Conservation (phyloP, 306 rosid genomes). For the Adenanthera pavonina region DNA sequence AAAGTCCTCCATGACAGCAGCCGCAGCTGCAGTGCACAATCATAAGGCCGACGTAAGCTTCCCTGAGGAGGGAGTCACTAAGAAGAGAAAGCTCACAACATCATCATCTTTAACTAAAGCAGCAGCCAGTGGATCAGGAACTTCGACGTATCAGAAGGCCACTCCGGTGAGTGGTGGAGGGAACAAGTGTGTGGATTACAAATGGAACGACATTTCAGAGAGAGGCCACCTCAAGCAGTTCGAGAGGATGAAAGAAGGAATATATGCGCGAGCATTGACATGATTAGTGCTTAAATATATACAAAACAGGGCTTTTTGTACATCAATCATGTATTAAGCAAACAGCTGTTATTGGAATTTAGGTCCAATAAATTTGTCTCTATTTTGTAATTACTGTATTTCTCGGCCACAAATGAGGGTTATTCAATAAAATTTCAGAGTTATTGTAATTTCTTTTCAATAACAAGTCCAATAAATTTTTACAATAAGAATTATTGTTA, state of each 20-base stretch:
- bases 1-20: constrained; percentile 48
- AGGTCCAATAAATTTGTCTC: too few relatives aligned
- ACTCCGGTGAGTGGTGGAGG: constrained; percentile 42
- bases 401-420: too few relatives aligned
- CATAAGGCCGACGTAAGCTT: constrained; percentile 75
- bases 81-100: constrained; percentile 55
- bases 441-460: too few relatives aligned
- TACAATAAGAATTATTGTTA: too few relatives aligned
- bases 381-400: too few relatives aligned
- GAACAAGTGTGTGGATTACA: constrained; percentile 63
- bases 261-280: constrained; percentile 69
- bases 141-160: constrained; percentile 48
- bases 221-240: constrained; percentile 61
- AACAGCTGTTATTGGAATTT: too few relatives aligned
- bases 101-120: constrained; percentile 44
- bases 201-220: constrained; percentile 89
- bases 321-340: too few relatives aligned
- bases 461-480: too few relatives aligned
- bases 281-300: too few relatives aligned
- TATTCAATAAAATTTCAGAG: too few relatives aligned
- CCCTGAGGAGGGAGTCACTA: constrained; percentile 59
- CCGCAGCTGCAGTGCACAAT: constrained; percentile 62
- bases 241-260: constrained; percentile 63
- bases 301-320: too few relatives aligned
- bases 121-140: constrained; percentile 37